Conservation (phyloP, 192 early-diverging fungal species). For the Linnemannia zychae region DNA sequence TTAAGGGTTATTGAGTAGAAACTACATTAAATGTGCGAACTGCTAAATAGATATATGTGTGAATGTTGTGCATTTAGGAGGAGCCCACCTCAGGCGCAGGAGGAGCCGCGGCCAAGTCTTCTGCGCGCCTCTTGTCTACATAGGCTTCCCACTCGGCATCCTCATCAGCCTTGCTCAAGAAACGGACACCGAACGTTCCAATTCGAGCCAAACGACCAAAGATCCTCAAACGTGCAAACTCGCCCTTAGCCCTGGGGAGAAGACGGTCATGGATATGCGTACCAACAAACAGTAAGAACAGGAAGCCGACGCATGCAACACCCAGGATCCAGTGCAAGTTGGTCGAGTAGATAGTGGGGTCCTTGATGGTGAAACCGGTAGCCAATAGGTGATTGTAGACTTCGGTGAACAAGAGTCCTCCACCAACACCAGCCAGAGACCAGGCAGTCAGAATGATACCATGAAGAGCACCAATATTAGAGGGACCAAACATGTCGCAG, state of each 20-base stretch:
- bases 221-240: conserved; percentile 67
- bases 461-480: conserved; percentile 78
- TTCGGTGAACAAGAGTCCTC: conserved; percentile 74
- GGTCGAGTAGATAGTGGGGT: conserved; percentile 64
- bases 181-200: conserved; percentile 22
- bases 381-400: conserved; percentile 61
- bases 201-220: conserved; percentile 64
- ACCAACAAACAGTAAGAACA: conserved; percentile 69
- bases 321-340: conserved; percentile 82
- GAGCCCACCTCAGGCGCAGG: conserved; percentile 15
- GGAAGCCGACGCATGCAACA: conserved; percentile 68
- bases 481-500: conserved; percentile 80
- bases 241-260: conserved; percentile 70
- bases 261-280: conserved; percentile 72
- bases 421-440: conserved; percentile 78
- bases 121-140: conserved; percentile 5
- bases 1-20: neutral
- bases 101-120: neutral
- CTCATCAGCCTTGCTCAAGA: conserved; percentile 60
- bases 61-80: conserved; percentile 3
- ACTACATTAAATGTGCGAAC: neutral
- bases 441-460: conserved; percentile 81
- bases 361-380: conserved; percentile 57
- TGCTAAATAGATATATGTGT: neutral
- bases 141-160: conserved; percentile 63